These are phyloP conservation scores for Eutrema heterophyllum DNA, from an alignment of 345 rosid genomes.

Conservation along the genomic window DNA sequence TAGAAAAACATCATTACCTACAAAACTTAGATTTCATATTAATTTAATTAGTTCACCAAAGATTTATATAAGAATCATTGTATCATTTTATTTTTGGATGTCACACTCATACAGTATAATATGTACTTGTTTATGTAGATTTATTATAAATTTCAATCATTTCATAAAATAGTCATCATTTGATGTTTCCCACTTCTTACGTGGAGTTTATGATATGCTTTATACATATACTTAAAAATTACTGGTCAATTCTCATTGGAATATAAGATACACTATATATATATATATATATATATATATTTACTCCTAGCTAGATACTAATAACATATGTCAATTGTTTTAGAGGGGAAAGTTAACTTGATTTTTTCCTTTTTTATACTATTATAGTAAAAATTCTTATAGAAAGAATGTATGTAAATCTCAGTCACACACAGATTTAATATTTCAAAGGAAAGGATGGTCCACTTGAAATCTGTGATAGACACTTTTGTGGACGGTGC, in stretches of 20 bases:
- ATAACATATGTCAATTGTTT: background rate
- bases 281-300: background rate
- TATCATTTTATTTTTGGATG: background rate
- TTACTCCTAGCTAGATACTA: background rate
- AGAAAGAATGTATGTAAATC: background rate
- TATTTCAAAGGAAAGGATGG: background rate
- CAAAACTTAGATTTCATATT: background rate
- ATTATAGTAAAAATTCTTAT: background rate
- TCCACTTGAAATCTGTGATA: conserved; percentile 19
- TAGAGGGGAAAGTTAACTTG: background rate
- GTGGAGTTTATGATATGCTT: background rate
- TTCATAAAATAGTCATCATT: background rate
- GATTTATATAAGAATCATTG: background rate
- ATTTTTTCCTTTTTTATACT: background rate
- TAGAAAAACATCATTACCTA: background rate
- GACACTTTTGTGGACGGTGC: conserved; percentile 16
- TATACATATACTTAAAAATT: background rate
- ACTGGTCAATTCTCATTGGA: background rate
- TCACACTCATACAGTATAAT: background rate
- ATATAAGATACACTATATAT: background rate
- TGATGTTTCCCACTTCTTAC: background rate
- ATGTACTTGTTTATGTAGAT: background rate
- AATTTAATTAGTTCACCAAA: background rate
- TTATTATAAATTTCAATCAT: background rate
- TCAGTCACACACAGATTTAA: background rate